Base-by-base conservation (phyloP, 371 early-diverging fungal species). In the Lichtheimia ornata region DNA sequence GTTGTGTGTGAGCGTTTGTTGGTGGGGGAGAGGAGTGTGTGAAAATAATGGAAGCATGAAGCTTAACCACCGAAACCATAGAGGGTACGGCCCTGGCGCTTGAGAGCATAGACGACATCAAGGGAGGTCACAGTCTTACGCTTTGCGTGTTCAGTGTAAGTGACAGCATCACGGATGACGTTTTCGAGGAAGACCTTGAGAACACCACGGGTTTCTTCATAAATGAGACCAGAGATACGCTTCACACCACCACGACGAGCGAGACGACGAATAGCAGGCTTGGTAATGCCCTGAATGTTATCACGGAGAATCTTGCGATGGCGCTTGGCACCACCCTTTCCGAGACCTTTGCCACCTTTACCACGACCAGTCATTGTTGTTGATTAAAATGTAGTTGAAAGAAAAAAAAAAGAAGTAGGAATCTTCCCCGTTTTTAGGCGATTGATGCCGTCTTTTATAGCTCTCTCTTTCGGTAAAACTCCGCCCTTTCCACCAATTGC, bases 171-270 rank as follows among this genome's bases (percentile, higher is more conserved):
- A 62, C 95, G 88, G 70, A 99, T 94, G 69, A 99, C 96, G 79
- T 94, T 94, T 78, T 97, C 98, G 66, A 99, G 91, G 88, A 99
- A 99, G 59, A 86, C 87, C 91, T 94, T 97, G 73, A 98, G 90
- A 65, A 98, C 97, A 65, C 85, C 86, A 74, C 98, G 96, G 69
- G 98, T 97, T 79, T 99, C 99, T 77, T 97, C 97, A 84, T 99
- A 99, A 78, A 78, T 74, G 66, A 97, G 92, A 60, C 96, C 97
- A 58, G 96, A 96, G 83, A 99, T 97, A 91, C 99, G 95, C 89
- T 98, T 98, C 76, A 99, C 99, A 90, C 99, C 99, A 74, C 99
- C 99, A 94, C 99, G 97, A 81, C 99, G 95, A 58, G 99, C 99
- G 62, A 99, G 96, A 90, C 99, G 96, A 84, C 99, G 98, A 76